Percentiles rank a stretch among this genome's conserved stretches.
Conservation (phyloP, 306 rosid species). For the Gleditsia sinensis region DNA sequence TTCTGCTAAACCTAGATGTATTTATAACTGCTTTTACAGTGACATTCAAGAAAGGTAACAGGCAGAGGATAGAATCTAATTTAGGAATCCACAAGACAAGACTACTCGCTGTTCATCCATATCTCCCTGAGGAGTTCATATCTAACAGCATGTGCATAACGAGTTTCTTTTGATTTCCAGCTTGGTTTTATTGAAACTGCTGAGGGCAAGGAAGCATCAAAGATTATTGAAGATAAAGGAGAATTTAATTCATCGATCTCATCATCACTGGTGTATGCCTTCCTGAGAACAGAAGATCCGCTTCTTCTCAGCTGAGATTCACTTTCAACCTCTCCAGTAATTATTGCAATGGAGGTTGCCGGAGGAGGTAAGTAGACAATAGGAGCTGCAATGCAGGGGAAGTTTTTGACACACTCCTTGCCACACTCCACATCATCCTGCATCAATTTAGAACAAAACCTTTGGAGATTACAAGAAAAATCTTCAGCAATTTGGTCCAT, state of each 20-base stretch:
- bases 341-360: conserved; percentile 48
- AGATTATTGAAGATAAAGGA: conserved; percentile 70
- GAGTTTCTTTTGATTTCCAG: conserved; percentile 48
- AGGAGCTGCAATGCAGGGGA: conserved; percentile 79
- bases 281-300: conserved; percentile 74
- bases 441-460: conserved; percentile 27
- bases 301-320: conserved; percentile 74
- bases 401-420: conserved; percentile 49
- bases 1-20: conserved; percentile 21
- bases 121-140: conserved; percentile 84
- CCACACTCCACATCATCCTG: conserved; percentile 63
- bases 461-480: background rate
- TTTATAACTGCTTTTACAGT: no score
- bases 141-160: conserved; percentile 57
- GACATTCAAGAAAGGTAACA: background rate
- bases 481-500: background rate
- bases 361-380: conserved; percentile 68
- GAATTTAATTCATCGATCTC: conserved; percentile 87
- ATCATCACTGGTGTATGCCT: conserved; percentile 92
- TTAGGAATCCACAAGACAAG: background rate
- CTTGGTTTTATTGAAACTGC: conserved; percentile 46
- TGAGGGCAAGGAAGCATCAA: conserved; percentile 41
- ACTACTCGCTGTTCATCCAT: conserved; percentile 78
- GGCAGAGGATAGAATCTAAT: background rate
- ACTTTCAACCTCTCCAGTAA: conserved; percentile 62